Evolutionary conservation across 2,329 filamentous ascomycete genomes (phyloP).

Genomic region (Lasiodiplodia hormozganensis): DNA sequence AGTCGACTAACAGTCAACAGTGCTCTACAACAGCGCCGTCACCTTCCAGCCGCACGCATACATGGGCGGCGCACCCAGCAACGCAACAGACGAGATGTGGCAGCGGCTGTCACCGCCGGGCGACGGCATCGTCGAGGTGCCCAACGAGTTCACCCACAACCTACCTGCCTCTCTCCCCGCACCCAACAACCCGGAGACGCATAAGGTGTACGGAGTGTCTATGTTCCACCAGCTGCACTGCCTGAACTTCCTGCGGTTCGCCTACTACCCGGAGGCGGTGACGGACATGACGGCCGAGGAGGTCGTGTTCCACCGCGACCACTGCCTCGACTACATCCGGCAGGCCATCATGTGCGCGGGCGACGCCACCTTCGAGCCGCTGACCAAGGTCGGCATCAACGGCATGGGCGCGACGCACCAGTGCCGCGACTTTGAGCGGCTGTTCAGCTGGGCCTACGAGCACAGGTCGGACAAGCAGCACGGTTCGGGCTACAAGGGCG

Average conservation of each 20-base stretch:
- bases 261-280: conserved; percentile 35
- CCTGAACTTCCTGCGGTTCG: conserved; percentile 43
- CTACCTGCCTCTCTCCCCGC: conserved; percentile 6
- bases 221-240: conserved; percentile 43
- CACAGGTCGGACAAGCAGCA: conserved; percentile 9
- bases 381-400: conserved; percentile 3
- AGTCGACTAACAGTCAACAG: neutral
- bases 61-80: neutral
- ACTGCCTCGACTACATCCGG: conserved; percentile 31
- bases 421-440: conserved; percentile 13
- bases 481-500: neutral
- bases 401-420: conserved; percentile 17
- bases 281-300: neutral
- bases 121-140: conserved; percentile 15
- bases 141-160: neutral
- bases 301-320: conserved; percentile 16
- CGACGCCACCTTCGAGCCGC: conserved; percentile 28
- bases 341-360: conserved; percentile 30
- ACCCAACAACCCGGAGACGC: neutral
- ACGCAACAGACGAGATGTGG: conserved; percentile 10
- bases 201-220: conserved; percentile 31
- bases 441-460: conserved; percentile 26
- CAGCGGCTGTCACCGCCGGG: conserved; percentile 6
- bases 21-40: neutral
- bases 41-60: conserved; percentile 19